Percentiles rank a stretch among this genome's conserved stretches.
Conservation (phyloP, 2,329 filamentous ascomycete genomes). For the Ophiocordyceps polyrhachis-furcata region DNA sequence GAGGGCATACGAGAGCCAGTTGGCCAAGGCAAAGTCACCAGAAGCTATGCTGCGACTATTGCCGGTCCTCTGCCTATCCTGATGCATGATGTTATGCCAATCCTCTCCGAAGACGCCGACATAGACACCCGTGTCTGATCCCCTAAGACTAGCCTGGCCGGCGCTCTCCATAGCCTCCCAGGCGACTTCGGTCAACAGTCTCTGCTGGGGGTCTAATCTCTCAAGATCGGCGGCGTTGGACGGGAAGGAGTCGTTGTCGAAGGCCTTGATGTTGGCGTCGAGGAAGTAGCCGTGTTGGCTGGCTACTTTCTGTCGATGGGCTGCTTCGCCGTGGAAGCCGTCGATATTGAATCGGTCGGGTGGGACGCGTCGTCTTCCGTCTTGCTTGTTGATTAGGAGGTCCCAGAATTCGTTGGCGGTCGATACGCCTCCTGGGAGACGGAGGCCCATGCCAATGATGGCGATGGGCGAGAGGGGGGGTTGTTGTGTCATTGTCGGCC, state of each 20-base stretch:
- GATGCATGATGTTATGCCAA: slow-evolving; percentile 1
- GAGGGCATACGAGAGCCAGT: slow-evolving; percentile 2
- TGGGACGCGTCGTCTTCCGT: not conserved
- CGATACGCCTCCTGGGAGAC: not conserved
- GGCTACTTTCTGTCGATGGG: not conserved
- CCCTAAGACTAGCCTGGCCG: slow-evolving; percentile 1
- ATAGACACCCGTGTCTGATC: slow-evolving; percentile 3
- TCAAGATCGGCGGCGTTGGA: slow-evolving; percentile 10
- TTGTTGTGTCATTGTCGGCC: not conserved
- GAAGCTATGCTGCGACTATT: slow-evolving; percentile 9
- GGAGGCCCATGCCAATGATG: not conserved
- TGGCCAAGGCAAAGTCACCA: slow-evolving; percentile 9
- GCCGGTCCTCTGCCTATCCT: slow-evolving; percentile 2
- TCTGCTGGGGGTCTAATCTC: slow-evolving; percentile 13
- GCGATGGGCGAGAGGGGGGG: not conserved
- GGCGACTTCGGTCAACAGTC: slow-evolving; percentile 12
- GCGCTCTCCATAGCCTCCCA: slow-evolving; percentile 5
- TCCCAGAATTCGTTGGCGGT: not conserved
- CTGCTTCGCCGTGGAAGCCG: not conserved
- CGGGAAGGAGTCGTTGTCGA: slow-evolving; percentile 10
- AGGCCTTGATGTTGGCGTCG: slow-evolving; percentile 5
- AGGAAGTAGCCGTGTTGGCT: slow-evolving; percentile 9
- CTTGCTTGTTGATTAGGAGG: not conserved
- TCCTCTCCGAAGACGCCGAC: slow-evolving; percentile 5
- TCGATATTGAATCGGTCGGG: not conserved